Evolutionary conservation across 495 filamentous ascomycete genomes (phyloP).

Genomic region (Xylaria telfairii): DNA sequence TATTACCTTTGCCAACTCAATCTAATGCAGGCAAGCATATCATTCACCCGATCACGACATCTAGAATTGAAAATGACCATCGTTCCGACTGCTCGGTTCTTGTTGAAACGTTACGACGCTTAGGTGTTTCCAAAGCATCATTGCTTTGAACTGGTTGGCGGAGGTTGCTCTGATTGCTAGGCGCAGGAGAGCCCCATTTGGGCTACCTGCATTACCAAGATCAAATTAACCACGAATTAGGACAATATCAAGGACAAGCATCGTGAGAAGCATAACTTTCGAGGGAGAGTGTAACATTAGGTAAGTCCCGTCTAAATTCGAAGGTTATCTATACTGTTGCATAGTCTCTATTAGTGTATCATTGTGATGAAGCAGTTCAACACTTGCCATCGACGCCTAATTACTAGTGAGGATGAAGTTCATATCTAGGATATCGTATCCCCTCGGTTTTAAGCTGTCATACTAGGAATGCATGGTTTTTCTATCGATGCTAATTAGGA

Average conservation of each 20-base stretch:
- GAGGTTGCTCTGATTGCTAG: not conserved
- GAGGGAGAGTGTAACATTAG: not conserved
- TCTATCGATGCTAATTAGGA: not conserved
- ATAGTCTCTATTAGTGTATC: not conserved
- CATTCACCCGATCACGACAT: constrained; percentile 19
- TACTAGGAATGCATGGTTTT: not conserved
- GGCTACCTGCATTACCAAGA: not conserved
- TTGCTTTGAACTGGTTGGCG: not conserved
- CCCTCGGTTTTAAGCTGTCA: not conserved
- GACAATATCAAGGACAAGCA: not conserved
- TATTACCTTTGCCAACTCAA: constrained; percentile 7
- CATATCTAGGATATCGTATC: not conserved
- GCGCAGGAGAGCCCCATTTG: not conserved
- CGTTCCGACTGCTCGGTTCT: not conserved
- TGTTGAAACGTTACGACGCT: not conserved
- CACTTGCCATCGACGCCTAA: not conserved
- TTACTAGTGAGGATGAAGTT: not conserved
- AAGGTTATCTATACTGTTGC: not conserved
- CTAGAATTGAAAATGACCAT: not conserved
- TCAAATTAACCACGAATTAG: not conserved
- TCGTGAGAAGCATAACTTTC: too few relatives aligned
- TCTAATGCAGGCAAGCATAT: constrained; percentile 3
- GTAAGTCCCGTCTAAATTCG: not conserved
- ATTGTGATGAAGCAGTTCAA: not conserved
- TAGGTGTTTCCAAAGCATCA: not conserved